Percentiles rank a stretch among this genome's conserved stretches.
Conservation (phyloP, 1,139 yeast species). For the Petasospora fabianii region DNA sequence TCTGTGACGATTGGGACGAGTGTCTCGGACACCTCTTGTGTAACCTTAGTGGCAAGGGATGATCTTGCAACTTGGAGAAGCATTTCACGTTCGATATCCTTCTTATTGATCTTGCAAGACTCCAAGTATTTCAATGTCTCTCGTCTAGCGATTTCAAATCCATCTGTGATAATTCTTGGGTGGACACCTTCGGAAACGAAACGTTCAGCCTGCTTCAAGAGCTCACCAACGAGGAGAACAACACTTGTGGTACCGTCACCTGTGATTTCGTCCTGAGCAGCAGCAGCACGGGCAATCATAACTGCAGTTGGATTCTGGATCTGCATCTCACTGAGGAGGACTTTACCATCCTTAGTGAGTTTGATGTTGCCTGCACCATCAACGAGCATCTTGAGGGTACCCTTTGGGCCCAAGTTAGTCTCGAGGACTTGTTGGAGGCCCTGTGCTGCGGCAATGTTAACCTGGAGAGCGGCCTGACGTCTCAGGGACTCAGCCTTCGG, state of each 20-base stretch:
- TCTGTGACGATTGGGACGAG: slow-evolving; percentile 94
- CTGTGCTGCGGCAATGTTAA: slow-evolving; percentile 93
- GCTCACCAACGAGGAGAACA: slow-evolving; percentile 89
- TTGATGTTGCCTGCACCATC: slow-evolving; percentile 97
- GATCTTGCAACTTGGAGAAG: slow-evolving; percentile 88
- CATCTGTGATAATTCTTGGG: slow-evolving; percentile 92
- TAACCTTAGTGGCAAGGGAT: slow-evolving; percentile 83
- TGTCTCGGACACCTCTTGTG: slow-evolving; percentile 68
- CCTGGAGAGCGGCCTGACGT: slow-evolving; percentile 92
- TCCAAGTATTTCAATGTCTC: slow-evolving; percentile 70
- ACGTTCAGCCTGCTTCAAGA: slow-evolving; percentile 91
- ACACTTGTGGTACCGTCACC: slow-evolving; percentile 99
- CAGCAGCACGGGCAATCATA: slow-evolving; percentile 97
- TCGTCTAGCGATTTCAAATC: slow-evolving; percentile 85
- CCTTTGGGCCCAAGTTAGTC: slow-evolving; percentile 94
- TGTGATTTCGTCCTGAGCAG: slow-evolving; percentile 97
- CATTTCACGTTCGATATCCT: slow-evolving; percentile 72
- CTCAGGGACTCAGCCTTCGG: slow-evolving; percentile 97
- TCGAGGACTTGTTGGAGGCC: slow-evolving; percentile 92
- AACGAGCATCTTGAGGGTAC: slow-evolving; percentile 92
- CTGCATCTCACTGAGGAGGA: slow-evolving; percentile 92
- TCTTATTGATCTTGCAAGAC: slow-evolving; percentile 41
- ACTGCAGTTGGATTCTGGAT: slow-evolving; percentile 99
- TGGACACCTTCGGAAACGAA: slow-evolving; percentile 92
- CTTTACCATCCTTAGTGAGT: slow-evolving; percentile 96